These are phyloP conservation scores for Rhizopus delemar DNA, from an alignment of 371 early-diverging fungal genomes.

Conservation along the genomic window DNA sequence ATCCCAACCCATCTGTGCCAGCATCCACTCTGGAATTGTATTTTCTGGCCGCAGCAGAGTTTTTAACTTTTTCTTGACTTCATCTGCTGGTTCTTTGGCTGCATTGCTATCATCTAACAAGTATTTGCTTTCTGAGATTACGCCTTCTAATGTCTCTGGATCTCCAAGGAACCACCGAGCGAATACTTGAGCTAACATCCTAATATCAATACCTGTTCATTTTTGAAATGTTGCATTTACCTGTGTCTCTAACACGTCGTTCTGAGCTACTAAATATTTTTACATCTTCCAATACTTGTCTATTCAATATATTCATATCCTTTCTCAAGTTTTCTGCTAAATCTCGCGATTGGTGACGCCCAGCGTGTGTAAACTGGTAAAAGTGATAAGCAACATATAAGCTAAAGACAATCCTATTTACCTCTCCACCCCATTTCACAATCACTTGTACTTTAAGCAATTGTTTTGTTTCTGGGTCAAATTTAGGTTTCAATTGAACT, in stretches of 20 bases:
- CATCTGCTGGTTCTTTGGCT: constrained; percentile 92
- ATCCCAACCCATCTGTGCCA: constrained; percentile 55
- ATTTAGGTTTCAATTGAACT: constrained; percentile 87
- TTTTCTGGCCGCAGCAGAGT: constrained; percentile 56
- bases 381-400: neutral
- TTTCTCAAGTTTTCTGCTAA: constrained; percentile 91
- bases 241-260: constrained; percentile 84
- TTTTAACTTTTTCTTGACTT: constrained; percentile 75
- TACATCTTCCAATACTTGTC: constrained; percentile 82
- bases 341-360: constrained; percentile 87
- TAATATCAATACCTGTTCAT: too few species aligned
- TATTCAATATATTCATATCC: constrained; percentile 88
- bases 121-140: constrained; percentile 79
- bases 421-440: constrained; percentile 97
- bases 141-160: constrained; percentile 55
- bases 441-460: constrained; percentile 84
- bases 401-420: constrained; percentile 17
- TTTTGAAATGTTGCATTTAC: too few species aligned
- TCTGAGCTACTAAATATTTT: constrained; percentile 87
- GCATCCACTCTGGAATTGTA: constrained; percentile 45
- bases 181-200: constrained; percentile 67
- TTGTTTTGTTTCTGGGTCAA: constrained; percentile 56
- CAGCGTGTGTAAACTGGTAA: constrained; percentile 89
- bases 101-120: constrained; percentile 94
- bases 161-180: constrained; percentile 72